These are phyloP conservation scores for Sugiyamaella xylanicola DNA, from an alignment of 1,139 yeast species.

Conservation along the genomic window DNA sequence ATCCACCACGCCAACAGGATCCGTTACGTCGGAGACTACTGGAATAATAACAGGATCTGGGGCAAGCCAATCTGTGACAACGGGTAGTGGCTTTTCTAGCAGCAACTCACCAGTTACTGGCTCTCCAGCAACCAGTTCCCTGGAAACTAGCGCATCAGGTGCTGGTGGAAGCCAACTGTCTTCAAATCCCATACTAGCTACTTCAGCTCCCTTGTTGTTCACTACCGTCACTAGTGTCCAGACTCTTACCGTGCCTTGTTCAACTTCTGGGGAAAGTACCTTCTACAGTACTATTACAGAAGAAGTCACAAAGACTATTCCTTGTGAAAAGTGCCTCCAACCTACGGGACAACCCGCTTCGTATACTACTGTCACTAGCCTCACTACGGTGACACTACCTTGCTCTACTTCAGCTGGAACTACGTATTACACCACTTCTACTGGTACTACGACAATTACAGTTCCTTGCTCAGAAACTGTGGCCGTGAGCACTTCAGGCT, in stretches of 20 bases:
- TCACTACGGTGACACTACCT: slow-evolving; percentile 18
- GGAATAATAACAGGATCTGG: too few species aligned
- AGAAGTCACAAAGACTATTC: slow-evolving; percentile 15
- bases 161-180: too few species aligned
- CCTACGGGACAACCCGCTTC: neutral
- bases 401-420: slow-evolving; percentile 18
- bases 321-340: slow-evolving; percentile 8
- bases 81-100: too few species aligned
- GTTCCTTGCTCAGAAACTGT: slow-evolving; percentile 11
- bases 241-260: slow-evolving; percentile 12
- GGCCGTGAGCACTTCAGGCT: neutral
- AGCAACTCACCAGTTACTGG: too few species aligned
- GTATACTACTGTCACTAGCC: slow-evolving; percentile 7
- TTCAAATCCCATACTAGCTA: neutral
- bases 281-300: slow-evolving; percentile 15
- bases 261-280: slow-evolving; percentile 14
- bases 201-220: neutral
- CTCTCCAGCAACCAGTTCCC: too few species aligned
- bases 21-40: too few species aligned
- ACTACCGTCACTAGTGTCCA: neutral
- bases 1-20: too few species aligned
- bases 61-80: too few species aligned
- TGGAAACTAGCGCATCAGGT: neutral
- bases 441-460: slow-evolving; percentile 9
- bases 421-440: slow-evolving; percentile 10